Percentiles rank a stretch among this genome's conserved stretches.
Conservation (phyloP, 768 basidiomycete genomes). For the Tephrocybe sp. region DNA sequence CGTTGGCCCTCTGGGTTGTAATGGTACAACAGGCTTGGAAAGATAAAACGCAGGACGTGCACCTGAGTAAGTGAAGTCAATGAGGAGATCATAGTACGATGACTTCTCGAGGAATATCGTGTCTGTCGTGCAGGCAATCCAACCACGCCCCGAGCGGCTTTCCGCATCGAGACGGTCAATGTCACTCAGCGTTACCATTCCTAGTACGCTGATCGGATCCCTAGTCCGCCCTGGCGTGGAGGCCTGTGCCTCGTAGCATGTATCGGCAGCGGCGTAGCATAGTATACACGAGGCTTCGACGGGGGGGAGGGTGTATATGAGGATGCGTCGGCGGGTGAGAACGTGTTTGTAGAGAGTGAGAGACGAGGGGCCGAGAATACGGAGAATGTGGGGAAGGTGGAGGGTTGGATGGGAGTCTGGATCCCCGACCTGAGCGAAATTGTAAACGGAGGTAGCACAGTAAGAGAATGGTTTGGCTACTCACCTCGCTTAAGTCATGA, state of each 20-base stretch:
- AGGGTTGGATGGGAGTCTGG: constrained; percentile 48
- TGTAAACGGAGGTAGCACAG: neutral
- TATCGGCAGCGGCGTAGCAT: constrained; percentile 64
- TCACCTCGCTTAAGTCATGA: constrained; percentile 59
- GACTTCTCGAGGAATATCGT: constrained; percentile 84
- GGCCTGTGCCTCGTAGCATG: constrained; percentile 46
- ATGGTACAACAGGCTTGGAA: constrained; percentile 46
- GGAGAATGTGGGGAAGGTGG: constrained; percentile 74
- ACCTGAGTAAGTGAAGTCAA: constrained; percentile 74
- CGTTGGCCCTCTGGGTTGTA: constrained; percentile 38
- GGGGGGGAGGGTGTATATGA: constrained; percentile 79
- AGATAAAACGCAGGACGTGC: constrained; percentile 66
- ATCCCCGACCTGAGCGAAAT: constrained; percentile 2
- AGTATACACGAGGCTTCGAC: constrained; percentile 80
- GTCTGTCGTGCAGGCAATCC: constrained; percentile 89
- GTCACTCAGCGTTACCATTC: constrained; percentile 79
- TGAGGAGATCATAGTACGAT: constrained; percentile 74
- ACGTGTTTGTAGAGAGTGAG: constrained; percentile 81
- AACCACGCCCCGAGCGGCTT: constrained; percentile 62
- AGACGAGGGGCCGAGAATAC: constrained; percentile 76
- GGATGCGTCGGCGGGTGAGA: constrained; percentile 69
- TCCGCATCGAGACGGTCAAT: constrained; percentile 68
- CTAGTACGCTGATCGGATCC: constrained; percentile 67
- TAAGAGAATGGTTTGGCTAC: constrained; percentile 16
- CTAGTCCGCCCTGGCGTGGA: constrained; percentile 19